phyloP scores from a whole-genome alignment of 2,329 filamentous ascomycete genomes.

The Periconia sp. region DNA sequence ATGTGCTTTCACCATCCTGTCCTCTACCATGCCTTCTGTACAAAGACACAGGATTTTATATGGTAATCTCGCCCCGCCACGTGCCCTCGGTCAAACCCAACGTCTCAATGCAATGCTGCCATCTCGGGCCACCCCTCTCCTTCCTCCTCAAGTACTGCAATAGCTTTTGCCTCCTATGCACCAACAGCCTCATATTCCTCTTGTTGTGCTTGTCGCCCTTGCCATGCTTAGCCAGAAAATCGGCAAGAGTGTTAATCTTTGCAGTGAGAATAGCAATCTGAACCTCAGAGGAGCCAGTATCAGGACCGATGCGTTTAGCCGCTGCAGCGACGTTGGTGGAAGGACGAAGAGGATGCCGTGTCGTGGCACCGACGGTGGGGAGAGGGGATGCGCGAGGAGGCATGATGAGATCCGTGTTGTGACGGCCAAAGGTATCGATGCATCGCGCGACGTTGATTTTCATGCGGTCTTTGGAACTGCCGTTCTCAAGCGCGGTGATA shows the following conservation, averaged over 20 bases:
- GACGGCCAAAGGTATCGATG: slow-evolving; percentile 84
- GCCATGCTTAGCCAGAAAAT: slow-evolving; percentile 69
- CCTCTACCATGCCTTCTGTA: not conserved
- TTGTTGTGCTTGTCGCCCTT: slow-evolving; percentile 93
- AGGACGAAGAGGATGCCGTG: slow-evolving; percentile 49
- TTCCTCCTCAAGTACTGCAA: slow-evolving; percentile 83
- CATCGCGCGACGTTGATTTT: slow-evolving; percentile 84
- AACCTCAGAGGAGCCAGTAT: slow-evolving; percentile 96
- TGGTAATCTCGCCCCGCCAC: slow-evolving; percentile 85
- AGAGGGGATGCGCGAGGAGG: slow-evolving; percentile 58
- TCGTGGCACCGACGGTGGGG: slow-evolving; percentile 48
- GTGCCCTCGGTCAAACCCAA: slow-evolving; percentile 84
- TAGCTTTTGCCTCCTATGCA: slow-evolving; percentile 87
- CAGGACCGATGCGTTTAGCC: slow-evolving; percentile 73
- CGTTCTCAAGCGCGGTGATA: slow-evolving; percentile 77
- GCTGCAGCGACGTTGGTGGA: slow-evolving; percentile 30
- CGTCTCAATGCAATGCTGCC: slow-evolving; percentile 81
- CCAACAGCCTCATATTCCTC: slow-evolving; percentile 79
- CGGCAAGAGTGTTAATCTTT: slow-evolving; percentile 82
- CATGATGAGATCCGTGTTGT: slow-evolving; percentile 77
- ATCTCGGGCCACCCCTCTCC: slow-evolving; percentile 88
- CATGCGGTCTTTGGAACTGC: slow-evolving; percentile 74
- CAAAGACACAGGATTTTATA: slow-evolving; percentile 50
- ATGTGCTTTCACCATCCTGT: too few species aligned
- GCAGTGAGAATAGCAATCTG: slow-evolving; percentile 93